Percentiles rank a stretch among this genome's conserved stretches.
Evolutionary conservation across 306 rosid genomes (phyloP).

Genomic region (Mimosa pudica): DNA sequence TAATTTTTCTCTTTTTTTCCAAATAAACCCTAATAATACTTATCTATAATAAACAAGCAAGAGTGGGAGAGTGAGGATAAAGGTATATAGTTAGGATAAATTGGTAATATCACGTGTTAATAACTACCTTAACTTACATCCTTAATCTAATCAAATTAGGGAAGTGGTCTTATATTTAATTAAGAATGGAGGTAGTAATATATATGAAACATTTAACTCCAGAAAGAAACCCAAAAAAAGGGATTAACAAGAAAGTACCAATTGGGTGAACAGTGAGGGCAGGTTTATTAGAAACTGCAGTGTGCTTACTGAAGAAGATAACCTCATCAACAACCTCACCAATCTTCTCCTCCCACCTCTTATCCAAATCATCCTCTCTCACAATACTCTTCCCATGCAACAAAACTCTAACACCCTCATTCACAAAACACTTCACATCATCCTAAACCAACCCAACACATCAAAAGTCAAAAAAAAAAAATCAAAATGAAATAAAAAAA

Average conservation of each 20-base stretch:
- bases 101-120: no score
- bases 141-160: no score
- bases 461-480: not conserved
- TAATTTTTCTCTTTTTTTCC: no score
- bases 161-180: no score
- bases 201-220: conserved; percentile 5
- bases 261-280: conserved; percentile 92
- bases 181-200: not conserved
- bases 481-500: not conserved
- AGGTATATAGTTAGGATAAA: no score
- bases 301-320: conserved; percentile 82
- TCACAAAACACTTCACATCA: conserved; percentile 61
- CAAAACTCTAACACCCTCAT: conserved; percentile 62
- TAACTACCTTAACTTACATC: no score
- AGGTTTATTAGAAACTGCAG: conserved; percentile 89
- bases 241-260: conserved; percentile 48
- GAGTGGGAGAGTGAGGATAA: no score
- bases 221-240: not conserved
- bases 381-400: conserved; percentile 63
- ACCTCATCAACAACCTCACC: conserved; percentile 77
- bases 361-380: conserved; percentile 68
- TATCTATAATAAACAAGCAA: no score
- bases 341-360: conserved; percentile 72
- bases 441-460: conserved; percentile 30
- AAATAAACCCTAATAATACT: no score